Conservation (phyloP, 208 protist species). For the Lotmaria passim region DNA sequence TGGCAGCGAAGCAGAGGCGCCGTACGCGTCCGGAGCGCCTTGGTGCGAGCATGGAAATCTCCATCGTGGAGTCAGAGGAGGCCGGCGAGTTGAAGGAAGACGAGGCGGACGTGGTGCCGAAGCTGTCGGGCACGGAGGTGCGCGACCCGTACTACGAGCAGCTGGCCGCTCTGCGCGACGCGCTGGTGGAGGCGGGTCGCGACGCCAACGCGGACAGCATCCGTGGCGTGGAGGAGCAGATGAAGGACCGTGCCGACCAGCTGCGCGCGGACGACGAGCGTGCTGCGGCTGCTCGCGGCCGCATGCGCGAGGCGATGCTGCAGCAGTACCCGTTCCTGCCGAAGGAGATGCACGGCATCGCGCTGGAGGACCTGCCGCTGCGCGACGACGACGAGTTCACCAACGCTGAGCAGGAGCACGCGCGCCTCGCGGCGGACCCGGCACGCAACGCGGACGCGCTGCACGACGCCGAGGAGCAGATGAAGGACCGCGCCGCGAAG, state of each 20-base stretch:
- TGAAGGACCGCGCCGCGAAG: neutral
- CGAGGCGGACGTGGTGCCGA: too few species aligned
- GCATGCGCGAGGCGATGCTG: slow-evolving; percentile 24
- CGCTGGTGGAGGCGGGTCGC: slow-evolving; percentile 35
- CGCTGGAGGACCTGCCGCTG: too few species aligned
- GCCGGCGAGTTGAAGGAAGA: too few species aligned
- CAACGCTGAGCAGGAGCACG: neutral
- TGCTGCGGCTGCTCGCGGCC: slow-evolving; percentile 18
- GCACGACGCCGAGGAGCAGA: neutral
- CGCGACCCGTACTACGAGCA: slow-evolving; percentile 65
- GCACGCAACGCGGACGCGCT: neutral
- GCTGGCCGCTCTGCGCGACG: neutral
- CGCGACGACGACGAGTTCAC: neutral
- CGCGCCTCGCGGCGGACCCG: too few species aligned
- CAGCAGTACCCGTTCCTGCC: slow-evolving; percentile 29
- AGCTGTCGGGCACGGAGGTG: too few species aligned
- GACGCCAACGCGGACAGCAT: slow-evolving; percentile 34
- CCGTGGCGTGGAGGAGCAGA: slow-evolving; percentile 30
- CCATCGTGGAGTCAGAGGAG: too few species aligned
- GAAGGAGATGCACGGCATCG: neutral
- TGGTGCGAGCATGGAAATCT: too few species aligned
- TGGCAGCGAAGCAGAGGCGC: too few species aligned
- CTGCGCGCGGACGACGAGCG: slow-evolving; percentile 27
- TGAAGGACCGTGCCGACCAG: slow-evolving; percentile 21
- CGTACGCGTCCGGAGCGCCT: too few species aligned